Percentiles rank a stretch among this genome's conserved stretches.
Conservation (phyloP, 768 basidiomycete species). For the Flagelloscypha sp. region DNA sequence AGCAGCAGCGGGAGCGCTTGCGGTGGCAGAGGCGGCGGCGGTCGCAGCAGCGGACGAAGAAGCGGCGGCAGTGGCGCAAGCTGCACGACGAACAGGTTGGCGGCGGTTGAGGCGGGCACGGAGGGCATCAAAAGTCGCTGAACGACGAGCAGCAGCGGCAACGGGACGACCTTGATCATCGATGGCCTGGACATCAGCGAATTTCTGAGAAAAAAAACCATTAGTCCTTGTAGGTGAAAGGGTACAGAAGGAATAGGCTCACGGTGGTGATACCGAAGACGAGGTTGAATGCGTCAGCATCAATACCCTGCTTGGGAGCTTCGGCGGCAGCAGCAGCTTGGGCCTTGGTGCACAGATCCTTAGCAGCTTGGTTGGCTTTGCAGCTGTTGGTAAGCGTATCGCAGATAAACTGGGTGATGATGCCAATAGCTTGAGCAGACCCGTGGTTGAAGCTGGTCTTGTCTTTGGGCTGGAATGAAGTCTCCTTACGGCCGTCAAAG, state of each 20-base stretch:
- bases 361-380: slow-evolving; percentile 44
- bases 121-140: slow-evolving; percentile 8
- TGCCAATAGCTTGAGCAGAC: slow-evolving; percentile 51
- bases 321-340: slow-evolving; percentile 33
- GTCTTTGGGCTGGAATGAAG: slow-evolving; percentile 45
- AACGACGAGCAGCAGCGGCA: slow-evolving; percentile 18
- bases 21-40: slow-evolving; percentile 11
- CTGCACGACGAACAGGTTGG: neutral
- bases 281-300: slow-evolving; percentile 58
- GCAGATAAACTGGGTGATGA: slow-evolving; percentile 55
- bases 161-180: slow-evolving; percentile 36
- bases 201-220: slow-evolving; percentile 26
- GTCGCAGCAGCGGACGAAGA: slow-evolving; percentile 6
- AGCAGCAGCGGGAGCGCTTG: slow-evolving; percentile 10
- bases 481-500: slow-evolving; percentile 47
- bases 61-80: slow-evolving; percentile 1
- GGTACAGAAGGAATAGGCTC: slow-evolving; percentile 5
- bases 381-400: slow-evolving; percentile 47
- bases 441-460: slow-evolving; percentile 43
- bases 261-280: slow-evolving; percentile 46
- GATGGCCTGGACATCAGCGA: slow-evolving; percentile 32
- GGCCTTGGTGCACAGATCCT: slow-evolving; percentile 37
- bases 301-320: slow-evolving; percentile 36
- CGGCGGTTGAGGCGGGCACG: slow-evolving; percentile 9
- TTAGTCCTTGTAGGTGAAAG: neutral